These are phyloP conservation scores for Podaxis pistillaris DNA, from an alignment of 768 basidiomycete species.

Conservation along the genomic window DNA sequence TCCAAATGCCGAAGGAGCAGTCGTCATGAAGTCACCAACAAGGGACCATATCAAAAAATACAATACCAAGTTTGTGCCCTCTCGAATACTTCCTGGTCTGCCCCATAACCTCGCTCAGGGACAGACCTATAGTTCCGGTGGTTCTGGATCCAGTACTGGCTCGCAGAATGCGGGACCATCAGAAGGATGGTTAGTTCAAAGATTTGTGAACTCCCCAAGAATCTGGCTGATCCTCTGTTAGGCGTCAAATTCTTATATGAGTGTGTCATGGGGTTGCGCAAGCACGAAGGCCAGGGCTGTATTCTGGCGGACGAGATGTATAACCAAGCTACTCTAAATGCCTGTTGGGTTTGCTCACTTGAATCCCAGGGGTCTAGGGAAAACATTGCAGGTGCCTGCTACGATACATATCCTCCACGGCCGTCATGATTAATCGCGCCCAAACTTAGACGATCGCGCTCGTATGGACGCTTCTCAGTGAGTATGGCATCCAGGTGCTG, in stretches of 20 bases:
- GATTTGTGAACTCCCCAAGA: background rate
- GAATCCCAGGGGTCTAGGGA: conserved; percentile 82
- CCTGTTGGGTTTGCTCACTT: conserved; percentile 12
- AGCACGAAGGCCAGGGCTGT: conserved; percentile 89
- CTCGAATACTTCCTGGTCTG: conserved; percentile 3
- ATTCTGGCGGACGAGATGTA: conserved; percentile 98
- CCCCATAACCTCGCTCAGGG: conserved; percentile 36
- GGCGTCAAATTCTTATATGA: conserved; percentile 92
- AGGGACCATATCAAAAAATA: conserved; percentile 61
- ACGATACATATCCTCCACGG: background rate
- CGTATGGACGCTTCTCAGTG: conserved; percentile 90
- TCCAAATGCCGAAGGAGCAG: conserved; percentile 69
- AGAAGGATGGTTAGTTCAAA: conserved; percentile 66
- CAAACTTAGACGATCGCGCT: conserved; percentile 76
- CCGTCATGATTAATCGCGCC: background rate
- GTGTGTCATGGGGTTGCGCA: conserved; percentile 90
- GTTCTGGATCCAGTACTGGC: conserved; percentile 88
- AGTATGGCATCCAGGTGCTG: conserved; percentile 23
- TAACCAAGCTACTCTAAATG: conserved; percentile 10
- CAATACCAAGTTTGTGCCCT: conserved; percentile 61
- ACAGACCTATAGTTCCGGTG: conserved; percentile 67
- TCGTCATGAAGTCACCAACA: conserved; percentile 83
- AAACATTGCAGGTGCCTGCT: conserved; percentile 71
- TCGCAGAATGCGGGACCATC: conserved; percentile 80
- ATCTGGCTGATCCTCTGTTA: conserved; percentile 22